Evolutionary conservation across 768 basidiomycete genomes (phyloP), one percentile per base, ranked within the genome.

Genomic region (Pulveroboletus sp.): DNA sequence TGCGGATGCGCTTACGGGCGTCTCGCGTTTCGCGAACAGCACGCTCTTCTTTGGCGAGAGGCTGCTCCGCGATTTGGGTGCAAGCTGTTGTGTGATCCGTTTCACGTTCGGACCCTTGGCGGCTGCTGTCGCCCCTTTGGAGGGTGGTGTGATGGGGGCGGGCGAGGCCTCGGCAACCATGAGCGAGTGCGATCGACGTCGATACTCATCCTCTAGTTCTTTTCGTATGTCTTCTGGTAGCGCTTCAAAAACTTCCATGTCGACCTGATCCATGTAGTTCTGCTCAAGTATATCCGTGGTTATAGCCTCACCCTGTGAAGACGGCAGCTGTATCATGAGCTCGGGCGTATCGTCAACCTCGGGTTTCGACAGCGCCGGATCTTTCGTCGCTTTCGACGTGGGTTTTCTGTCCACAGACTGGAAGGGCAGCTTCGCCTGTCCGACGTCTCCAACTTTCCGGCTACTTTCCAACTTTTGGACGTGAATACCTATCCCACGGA

Each of bases 401-500:
- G 39, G 31, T 32, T 28, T 49, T 27, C 21, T 49, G 11, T 53
- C 48, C 10, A 56, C 50, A 32, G 57, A 62, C 46, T 72, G 73
- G 66, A 94, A 94, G 0, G 77, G 71, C 27, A 93, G 66, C 11
- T 73, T 71, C 3, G 71, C 76, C 62, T 93, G 92, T 1, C 82
- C 85, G 5, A 68, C 56, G 14, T 74, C 72, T 9, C 64, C 59
- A 12, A 21, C 21, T 21, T 56, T 59, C 21, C 63, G 61, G 4
- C 64, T 58, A 7, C 76, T 71, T 67, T 96, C 92, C 5, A 98
- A 76, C 64, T 93, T 97, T 60, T 87, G 84, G 11, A 97, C 80
- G 59, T 94, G 92, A 8, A 98, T 85, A 0, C 90, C 93, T 49
- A 98, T 80, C 1, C 95, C 95, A 18, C 95, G 78, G n/a, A 98